Conservation (phyloP, 345 rosid genomes). For the Trapa bicornis region DNA sequence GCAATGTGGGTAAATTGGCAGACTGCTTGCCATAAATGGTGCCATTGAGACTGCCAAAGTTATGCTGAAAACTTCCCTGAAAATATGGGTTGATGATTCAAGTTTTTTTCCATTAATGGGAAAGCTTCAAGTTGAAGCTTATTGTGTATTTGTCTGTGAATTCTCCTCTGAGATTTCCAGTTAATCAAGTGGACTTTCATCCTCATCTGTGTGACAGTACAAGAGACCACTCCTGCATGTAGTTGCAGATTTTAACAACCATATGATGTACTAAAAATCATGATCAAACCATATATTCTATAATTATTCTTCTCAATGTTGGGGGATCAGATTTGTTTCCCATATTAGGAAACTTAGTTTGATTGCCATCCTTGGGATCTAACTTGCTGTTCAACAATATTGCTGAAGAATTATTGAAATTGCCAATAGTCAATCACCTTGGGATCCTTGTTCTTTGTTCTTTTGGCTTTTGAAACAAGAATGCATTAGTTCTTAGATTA, state of each 20-base stretch:
- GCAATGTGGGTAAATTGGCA: too few relatives aligned
- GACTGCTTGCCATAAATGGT: too few relatives aligned
- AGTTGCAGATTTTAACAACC: too few relatives aligned
- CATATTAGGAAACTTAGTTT: too few relatives aligned
- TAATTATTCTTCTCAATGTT: too few relatives aligned
- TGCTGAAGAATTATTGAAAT: neutral
- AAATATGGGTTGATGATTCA: neutral
- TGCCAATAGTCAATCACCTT: neutral
- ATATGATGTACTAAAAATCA: neutral
- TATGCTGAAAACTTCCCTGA: slow-evolving; percentile 77
- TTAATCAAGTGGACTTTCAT: neutral
- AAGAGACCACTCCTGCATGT: too few relatives aligned
- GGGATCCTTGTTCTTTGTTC: neutral
- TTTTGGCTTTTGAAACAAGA: neutral
- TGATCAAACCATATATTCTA: too few relatives aligned
- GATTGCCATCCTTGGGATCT: too few relatives aligned
- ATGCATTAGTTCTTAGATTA: neutral
- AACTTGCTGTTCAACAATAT: too few relatives aligned
- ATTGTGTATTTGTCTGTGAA: neutral
- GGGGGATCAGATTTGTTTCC: too few relatives aligned
- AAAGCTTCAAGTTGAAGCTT: slow-evolving; percentile 54
- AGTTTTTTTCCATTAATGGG: slow-evolving; percentile 5
- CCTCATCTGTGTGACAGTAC: neutral
- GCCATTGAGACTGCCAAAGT: too few relatives aligned
- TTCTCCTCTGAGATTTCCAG: neutral